Base-by-base conservation (phyloP, 176 grass and related monocot genomes). In the Zoysia japonica region DNA sequence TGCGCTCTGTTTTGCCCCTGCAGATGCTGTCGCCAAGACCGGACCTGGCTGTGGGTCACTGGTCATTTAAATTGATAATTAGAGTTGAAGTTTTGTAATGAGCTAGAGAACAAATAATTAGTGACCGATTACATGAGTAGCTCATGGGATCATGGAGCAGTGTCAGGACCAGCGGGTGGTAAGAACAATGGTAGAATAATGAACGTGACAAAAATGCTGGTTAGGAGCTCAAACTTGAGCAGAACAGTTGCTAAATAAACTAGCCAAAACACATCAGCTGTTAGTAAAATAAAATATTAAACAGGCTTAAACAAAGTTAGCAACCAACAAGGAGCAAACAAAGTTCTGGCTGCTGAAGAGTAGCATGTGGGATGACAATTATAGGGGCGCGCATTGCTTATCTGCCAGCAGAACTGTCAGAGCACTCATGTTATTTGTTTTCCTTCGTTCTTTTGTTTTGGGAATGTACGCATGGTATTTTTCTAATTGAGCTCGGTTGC, bases 261-360 rank as follows among this genome's bases (percentile, higher is more conserved):
- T 28, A 38, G 35, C 68, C 11, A 42, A 14, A 51, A 38, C 48
- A 39, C 5, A 35, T 3, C 36, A 39, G 2, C 36, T 72, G 35
- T 40, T 15, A 17, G 3, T 53, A 7, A 11, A n/a, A 6, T 17
- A 28, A 12, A 50, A 53, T 28, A 28, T 53, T 3, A 63, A 49
- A 11, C 47, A 28, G 28, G 28, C 28, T 28, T 9, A 61, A 61
- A 61, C 73, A 6, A 45, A 3, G 3, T 61, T 47, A 78, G 52
- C 61, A 78, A 68, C 3, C 39, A 67, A 67, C 63, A 43, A 44
- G 53, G 37, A 44, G 44, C 48, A 54, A 42, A 53, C 16, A 8
- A 47, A 78, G 52, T 78, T 54, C 62, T 54, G 48, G 37, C 63
- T 14, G 63, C 48, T 14, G 76, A 54, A 54, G 47, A 67, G 52